Evolutionary conservation across 805 yeast genomes (phyloP).

Genomic region (Kuraishia hungarica): DNA sequence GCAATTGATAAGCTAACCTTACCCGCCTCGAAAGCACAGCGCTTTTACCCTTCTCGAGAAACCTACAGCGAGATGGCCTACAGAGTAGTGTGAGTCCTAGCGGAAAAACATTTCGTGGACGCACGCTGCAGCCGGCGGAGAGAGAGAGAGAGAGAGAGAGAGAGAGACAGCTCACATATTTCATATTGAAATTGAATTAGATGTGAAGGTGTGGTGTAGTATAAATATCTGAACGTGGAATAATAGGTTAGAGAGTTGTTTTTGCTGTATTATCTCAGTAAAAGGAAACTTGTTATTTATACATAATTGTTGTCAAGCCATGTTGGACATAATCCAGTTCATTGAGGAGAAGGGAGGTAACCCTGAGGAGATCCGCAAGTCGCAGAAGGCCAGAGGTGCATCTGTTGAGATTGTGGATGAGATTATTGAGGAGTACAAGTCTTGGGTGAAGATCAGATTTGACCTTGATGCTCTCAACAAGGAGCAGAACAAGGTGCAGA

Average conservation of each 20-base stretch:
- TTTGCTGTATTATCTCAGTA: conserved; percentile 3
- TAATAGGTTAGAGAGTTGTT: neutral
- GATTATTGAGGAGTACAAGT: conserved; percentile 83
- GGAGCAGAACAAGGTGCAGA: conserved; percentile 80
- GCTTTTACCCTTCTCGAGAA: neutral
- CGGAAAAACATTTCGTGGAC: neutral
- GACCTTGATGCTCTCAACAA: conserved; percentile 88
- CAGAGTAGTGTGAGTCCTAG: neutral
- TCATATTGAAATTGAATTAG: neutral
- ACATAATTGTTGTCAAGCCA: conserved; percentile 16
- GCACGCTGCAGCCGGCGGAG: neutral
- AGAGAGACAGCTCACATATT: neutral
- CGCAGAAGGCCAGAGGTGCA: conserved; percentile 92
- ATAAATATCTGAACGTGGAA: conserved; percentile 2
- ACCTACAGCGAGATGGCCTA: neutral
- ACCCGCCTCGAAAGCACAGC: neutral
- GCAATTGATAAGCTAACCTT: neutral
- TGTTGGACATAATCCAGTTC: conserved; percentile 91
- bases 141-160: neutral
- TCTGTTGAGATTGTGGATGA: conserved; percentile 94
- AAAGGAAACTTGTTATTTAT: neutral
- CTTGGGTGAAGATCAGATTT: conserved; percentile 86
- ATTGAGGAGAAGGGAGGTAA: conserved; percentile 96
- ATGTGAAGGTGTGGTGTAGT: neutral
- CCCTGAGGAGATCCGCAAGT: conserved; percentile 78